These are phyloP conservation scores for Exutisphaerella laricina DNA, from an alignment of 2,329 filamentous ascomycete genomes.

Conservation along the genomic window DNA sequence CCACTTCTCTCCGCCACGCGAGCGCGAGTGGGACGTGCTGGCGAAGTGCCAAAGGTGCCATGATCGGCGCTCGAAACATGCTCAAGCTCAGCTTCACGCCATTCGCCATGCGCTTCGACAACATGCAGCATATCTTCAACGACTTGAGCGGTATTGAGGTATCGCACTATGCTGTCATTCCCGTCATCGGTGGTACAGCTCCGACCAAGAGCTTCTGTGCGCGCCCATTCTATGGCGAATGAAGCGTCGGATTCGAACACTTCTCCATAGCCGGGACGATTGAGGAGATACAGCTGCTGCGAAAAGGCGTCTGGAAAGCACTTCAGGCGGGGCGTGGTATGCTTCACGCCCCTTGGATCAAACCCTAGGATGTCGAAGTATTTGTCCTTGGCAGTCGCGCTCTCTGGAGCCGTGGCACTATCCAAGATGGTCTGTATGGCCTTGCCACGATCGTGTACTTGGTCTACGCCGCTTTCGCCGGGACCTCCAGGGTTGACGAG, in stretches of 20 bases:
- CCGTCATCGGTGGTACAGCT: conserved; percentile 1
- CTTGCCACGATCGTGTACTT: neutral
- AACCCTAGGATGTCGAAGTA: conserved; percentile 39
- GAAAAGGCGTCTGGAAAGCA: conserved; percentile 16
- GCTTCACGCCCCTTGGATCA: conserved; percentile 37
- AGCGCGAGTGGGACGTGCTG: neutral
- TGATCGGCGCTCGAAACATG: conserved; percentile 7
- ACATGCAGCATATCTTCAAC: conserved; percentile 45
- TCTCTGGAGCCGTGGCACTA: conserved; percentile 5
- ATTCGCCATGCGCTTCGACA: conserved; percentile 34
- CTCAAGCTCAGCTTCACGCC: conserved; percentile 12
- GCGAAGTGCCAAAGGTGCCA: neutral
- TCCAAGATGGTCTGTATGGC: conserved; percentile 8
- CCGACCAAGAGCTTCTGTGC: conserved; percentile 7
- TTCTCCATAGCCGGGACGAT: neutral
- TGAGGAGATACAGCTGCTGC: neutral
- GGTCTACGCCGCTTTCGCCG: conserved; percentile 34
- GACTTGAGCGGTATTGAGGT: conserved; percentile 39
- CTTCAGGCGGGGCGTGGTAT: conserved; percentile 29
- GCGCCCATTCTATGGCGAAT: conserved; percentile 6
- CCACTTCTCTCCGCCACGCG: neutral
- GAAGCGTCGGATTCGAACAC: conserved; percentile 1
- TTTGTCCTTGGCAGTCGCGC: conserved; percentile 18
- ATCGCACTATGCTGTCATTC: conserved; percentile 15
- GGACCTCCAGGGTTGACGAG: conserved; percentile 40